These are phyloP conservation scores for Pyrenophora seminiperda DNA, from an alignment of 2,329 filamentous ascomycete species.

Conservation along the genomic window DNA sequence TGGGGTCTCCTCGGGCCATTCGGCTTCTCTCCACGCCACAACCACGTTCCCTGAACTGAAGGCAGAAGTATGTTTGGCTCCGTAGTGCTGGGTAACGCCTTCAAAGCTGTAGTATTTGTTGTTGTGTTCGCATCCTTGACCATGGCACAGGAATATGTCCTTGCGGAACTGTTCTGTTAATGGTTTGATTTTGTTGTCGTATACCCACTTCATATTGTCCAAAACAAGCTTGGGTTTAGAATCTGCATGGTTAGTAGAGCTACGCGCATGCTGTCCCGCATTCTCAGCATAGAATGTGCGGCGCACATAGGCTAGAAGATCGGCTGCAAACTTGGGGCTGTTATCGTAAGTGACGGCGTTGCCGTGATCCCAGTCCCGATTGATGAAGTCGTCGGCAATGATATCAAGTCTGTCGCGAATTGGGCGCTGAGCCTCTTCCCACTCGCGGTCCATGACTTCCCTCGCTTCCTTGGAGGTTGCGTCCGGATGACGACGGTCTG, in stretches of 20 bases:
- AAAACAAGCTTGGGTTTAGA: slow-evolving; percentile 69
- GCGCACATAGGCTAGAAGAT: slow-evolving; percentile 71
- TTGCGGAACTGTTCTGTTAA: slow-evolving; percentile 68
- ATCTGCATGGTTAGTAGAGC: slow-evolving; percentile 37
- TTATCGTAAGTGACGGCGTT: slow-evolving; percentile 67
- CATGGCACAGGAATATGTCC: slow-evolving; percentile 76
- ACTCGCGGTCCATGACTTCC: slow-evolving; percentile 68
- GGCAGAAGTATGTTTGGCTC: slow-evolving; percentile 75
- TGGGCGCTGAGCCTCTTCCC: slow-evolving; percentile 72
- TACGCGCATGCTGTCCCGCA: slow-evolving; percentile 56
- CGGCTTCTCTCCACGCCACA: slow-evolving; percentile 75
- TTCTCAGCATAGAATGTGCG: slow-evolving; percentile 68
- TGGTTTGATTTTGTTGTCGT: slow-evolving; percentile 75
- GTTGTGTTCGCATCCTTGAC: slow-evolving; percentile 64
- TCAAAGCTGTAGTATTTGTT: slow-evolving; percentile 76
- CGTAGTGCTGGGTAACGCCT: slow-evolving; percentile 80
- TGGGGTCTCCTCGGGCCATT: slow-evolving; percentile 78
- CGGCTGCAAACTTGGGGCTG: slow-evolving; percentile 71
- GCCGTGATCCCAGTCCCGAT: slow-evolving; percentile 67
- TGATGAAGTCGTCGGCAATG: slow-evolving; percentile 73
- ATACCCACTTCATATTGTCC: slow-evolving; percentile 87
- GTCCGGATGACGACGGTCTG: slow-evolving; percentile 56
- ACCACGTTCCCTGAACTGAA: slow-evolving; percentile 74
- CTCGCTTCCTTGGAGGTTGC: slow-evolving; percentile 58
- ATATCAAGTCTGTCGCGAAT: slow-evolving; percentile 67